Evolutionary conservation across 257 asterid genomes (phyloP).

Genomic region (Nemophila menziesii): DNA sequence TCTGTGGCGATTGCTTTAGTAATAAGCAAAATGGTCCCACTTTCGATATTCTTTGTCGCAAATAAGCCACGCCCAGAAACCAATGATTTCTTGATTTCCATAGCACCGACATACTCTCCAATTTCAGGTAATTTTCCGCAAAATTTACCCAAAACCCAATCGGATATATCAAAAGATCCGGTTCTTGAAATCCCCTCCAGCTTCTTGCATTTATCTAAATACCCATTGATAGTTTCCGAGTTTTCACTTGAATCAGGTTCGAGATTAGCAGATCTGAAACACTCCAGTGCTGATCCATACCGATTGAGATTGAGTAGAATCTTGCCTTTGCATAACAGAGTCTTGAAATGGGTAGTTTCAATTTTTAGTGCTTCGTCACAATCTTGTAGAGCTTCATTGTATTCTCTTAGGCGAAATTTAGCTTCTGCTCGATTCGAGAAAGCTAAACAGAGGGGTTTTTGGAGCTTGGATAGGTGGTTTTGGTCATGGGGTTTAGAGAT

Average conservation of each 20-base stretch:
- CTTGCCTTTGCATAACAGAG: slow-evolving; percentile 66
- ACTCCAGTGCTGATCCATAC: slow-evolving; percentile 38
- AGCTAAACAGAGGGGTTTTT: slow-evolving; percentile 47
- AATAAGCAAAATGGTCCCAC: slow-evolving; percentile 45
- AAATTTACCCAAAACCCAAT: slow-evolving; percentile 60
- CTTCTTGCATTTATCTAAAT: slow-evolving; percentile 44
- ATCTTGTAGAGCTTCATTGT: slow-evolving; percentile 41
- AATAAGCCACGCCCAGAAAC: slow-evolving; percentile 71
- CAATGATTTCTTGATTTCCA: slow-evolving; percentile 54
- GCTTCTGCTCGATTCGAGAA: slow-evolving; percentile 77
- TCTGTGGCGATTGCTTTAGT: slow-evolving; percentile 62
- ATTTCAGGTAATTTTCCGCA: slow-evolving; percentile 46
- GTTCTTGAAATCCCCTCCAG: slow-evolving; percentile 47
- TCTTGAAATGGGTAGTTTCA: slow-evolving; percentile 61
- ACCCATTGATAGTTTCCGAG: slow-evolving; percentile 29
- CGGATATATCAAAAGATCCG: slow-evolving; percentile 65
- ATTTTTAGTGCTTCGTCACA: slow-evolving; percentile 55
- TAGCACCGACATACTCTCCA: slow-evolving; percentile 57
- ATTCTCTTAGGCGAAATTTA: slow-evolving; percentile 27
- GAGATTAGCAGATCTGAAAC: slow-evolving; percentile 39
- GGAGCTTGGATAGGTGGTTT: slow-evolving; percentile 22
- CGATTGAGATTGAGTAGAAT: slow-evolving; percentile 41
- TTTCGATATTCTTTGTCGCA: slow-evolving; percentile 45
- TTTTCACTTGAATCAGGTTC: slow-evolving; percentile 40
- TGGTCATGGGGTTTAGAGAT: slow-evolving; percentile 27